Conservation (phyloP, 2,329 filamentous ascomycete species). For the Pestalotiopsis sp. region DNA sequence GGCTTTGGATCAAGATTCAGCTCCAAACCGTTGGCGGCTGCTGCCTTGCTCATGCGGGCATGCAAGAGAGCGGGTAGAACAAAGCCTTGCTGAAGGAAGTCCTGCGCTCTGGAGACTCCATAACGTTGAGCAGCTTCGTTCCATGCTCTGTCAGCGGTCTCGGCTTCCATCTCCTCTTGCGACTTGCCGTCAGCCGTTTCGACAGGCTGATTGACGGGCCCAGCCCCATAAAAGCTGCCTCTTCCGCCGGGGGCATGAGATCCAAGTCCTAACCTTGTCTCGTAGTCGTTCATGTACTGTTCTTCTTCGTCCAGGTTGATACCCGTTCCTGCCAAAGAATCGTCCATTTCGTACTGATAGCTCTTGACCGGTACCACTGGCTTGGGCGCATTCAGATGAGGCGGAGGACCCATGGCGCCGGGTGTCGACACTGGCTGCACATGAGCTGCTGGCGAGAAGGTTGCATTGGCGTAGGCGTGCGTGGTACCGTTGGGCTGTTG, state of each 20-base stretch:
- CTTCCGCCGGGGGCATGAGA: constrained; percentile 58
- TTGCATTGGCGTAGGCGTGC: constrained; percentile 26
- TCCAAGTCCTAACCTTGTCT: constrained; percentile 56
- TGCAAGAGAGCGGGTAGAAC: constrained; percentile 65
- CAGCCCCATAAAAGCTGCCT: constrained; percentile 65
- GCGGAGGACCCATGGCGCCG: constrained; percentile 34
- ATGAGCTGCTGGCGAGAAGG: constrained; percentile 26
- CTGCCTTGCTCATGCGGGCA: constrained; percentile 60
- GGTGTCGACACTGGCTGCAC: constrained; percentile 20
- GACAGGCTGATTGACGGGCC: constrained; percentile 66
- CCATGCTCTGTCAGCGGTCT: constrained; percentile 68
- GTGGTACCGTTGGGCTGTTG: constrained; percentile 17
- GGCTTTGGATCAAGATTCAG: constrained; percentile 59
- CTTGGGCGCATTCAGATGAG: constrained; percentile 50
- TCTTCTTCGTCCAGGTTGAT: constrained; percentile 89
- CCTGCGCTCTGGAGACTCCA: constrained; percentile 64
- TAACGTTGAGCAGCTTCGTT: constrained; percentile 64
- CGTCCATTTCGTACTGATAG: constrained; percentile 74
- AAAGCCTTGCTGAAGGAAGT: constrained; percentile 71
- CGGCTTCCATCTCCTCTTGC: constrained; percentile 67
- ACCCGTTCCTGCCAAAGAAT: constrained; percentile 81
- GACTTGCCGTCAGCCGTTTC: constrained; percentile 45
- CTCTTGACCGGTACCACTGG: constrained; percentile 60
- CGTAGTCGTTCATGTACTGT: constrained; percentile 72
- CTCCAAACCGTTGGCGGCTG: constrained; percentile 57